Conservation (phyloP, 768 basidiomycete species). For the Suillus luteus region DNA sequence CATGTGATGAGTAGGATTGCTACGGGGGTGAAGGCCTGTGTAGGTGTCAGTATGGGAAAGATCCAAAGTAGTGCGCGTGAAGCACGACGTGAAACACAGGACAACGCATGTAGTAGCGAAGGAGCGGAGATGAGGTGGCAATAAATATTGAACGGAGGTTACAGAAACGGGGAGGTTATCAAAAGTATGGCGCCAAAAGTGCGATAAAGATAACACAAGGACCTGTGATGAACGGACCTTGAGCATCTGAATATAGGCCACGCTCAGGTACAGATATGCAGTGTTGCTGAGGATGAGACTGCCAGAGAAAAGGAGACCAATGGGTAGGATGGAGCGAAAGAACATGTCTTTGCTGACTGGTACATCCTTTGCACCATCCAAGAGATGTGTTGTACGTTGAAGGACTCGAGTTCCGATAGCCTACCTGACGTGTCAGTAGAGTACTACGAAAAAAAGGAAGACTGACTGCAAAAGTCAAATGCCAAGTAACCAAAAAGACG, state of each 20-base stretch:
- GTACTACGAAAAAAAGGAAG: constrained; percentile 6
- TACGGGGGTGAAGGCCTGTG: constrained; percentile 85
- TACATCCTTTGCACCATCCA: constrained; percentile 79
- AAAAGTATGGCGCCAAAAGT: background rate
- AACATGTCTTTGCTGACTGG: constrained; percentile 81
- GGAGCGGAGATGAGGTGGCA: background rate
- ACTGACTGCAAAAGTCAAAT: constrained; percentile 67
- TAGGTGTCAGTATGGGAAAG: background rate
- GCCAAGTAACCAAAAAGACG: constrained; percentile 92
- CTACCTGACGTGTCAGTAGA: constrained; percentile 31
- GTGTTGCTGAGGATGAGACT: constrained; percentile 91
- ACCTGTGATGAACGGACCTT: constrained; percentile 51
- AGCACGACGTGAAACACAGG: background rate
- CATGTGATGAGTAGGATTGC: constrained; percentile 94
- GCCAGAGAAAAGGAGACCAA: constrained; percentile 91
- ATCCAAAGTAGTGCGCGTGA: background rate
- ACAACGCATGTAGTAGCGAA: background rate
- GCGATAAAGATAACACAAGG: background rate
- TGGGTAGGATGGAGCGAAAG: constrained; percentile 85
- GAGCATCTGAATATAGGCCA: constrained; percentile 97
- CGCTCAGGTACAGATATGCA: constrained; percentile 88
- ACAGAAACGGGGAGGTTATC: background rate
- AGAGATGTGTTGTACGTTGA: constrained; percentile 75
- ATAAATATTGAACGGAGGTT: background rate
- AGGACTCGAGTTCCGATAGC: constrained; percentile 86